These are phyloP conservation scores for Candida patagonica DNA, from an alignment of 805 yeast genomes.

Conservation along the genomic window DNA sequence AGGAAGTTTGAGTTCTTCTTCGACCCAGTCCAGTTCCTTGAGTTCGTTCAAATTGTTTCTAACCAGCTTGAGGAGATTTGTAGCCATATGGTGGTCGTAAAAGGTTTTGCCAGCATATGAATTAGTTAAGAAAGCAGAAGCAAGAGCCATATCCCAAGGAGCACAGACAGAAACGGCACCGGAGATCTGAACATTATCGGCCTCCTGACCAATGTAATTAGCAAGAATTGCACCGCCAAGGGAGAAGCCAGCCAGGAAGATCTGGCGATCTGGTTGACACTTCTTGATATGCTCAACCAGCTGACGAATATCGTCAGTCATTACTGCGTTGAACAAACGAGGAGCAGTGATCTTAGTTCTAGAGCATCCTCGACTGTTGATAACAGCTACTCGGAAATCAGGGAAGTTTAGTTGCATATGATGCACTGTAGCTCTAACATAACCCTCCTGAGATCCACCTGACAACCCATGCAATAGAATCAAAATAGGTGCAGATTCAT, in stretches of 20 bases:
- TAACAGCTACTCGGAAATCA: slow-evolving; percentile 56
- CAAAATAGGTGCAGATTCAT: slow-evolving; percentile 46
- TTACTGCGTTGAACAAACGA: slow-evolving; percentile 56
- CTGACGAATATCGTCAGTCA: slow-evolving; percentile 60
- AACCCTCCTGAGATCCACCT: slow-evolving; percentile 79
- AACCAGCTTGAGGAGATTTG: slow-evolving; percentile 37
- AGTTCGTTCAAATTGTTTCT: slow-evolving; percentile 34
- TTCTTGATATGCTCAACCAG: slow-evolving; percentile 42
- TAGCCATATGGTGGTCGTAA: slow-evolving; percentile 45
- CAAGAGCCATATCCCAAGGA: slow-evolving; percentile 65
- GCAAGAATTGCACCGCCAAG: slow-evolving; percentile 66
- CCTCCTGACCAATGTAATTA: slow-evolving; percentile 64
- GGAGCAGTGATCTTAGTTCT: slow-evolving; percentile 60
- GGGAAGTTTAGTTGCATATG: slow-evolving; percentile 13
- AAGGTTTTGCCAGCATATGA: slow-evolving; percentile 36
- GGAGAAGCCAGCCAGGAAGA: slow-evolving; percentile 70
- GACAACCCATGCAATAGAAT: slow-evolving; percentile 68
- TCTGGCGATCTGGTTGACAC: slow-evolving; percentile 53
- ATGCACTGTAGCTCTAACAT: slow-evolving; percentile 42
- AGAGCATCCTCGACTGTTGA: slow-evolving; percentile 73
- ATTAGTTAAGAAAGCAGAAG: slow-evolving; percentile 36
- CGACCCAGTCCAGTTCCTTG: slow-evolving; percentile 22
- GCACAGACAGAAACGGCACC: slow-evolving; percentile 54
- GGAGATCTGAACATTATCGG: slow-evolving; percentile 32
- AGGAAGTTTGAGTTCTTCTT: slow-evolving; percentile 22